A percentile compares a stretch with the other conserved stretches of the same genome.
Evolutionary conservation across 2,329 filamentous ascomycete species (phyloP).

Genomic region (Nothophaeocryptopus gaeumannii): DNA sequence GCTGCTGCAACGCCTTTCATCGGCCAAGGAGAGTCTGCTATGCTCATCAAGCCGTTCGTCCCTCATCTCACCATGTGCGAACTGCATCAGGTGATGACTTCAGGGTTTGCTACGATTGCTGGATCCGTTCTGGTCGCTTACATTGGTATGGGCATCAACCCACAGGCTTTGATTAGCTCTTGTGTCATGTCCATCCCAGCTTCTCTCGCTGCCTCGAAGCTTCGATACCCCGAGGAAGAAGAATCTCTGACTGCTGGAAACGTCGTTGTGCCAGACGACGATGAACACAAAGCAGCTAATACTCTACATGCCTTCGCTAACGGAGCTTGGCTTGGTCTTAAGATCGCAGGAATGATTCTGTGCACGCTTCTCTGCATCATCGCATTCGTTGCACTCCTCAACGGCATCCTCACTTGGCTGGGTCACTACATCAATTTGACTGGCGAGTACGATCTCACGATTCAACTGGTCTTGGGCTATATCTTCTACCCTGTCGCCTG

Average conservation of each 20-base stretch:
- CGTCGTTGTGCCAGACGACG: constrained; percentile 76
- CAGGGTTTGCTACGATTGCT: constrained; percentile 87
- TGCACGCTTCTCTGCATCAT: constrained; percentile 80
- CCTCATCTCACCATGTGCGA: constrained; percentile 82
- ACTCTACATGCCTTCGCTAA: constrained; percentile 80
- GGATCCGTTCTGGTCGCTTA: constrained; percentile 85
- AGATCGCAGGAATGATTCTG: constrained; percentile 80
- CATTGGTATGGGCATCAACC: constrained; percentile 76
- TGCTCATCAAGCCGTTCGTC: constrained; percentile 86
- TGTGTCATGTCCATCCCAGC: constrained; percentile 96
- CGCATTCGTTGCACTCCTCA: constrained; percentile 68
- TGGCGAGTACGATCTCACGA: constrained; percentile 62
- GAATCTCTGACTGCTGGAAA: constrained; percentile 79
- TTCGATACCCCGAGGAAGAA: constrained; percentile 84
- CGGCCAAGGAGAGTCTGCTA: constrained; percentile 88
- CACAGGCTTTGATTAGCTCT: constrained; percentile 81
- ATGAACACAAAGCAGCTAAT: constrained; percentile 73
- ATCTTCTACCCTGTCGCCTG: constrained; percentile 75
- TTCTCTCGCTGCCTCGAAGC: constrained; percentile 82
- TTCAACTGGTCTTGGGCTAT: constrained; percentile 75
- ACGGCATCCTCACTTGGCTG: constrained; percentile 81
- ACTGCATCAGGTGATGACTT: constrained; percentile 88
- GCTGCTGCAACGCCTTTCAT: constrained; percentile 92
- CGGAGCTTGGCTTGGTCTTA: constrained; percentile 80
- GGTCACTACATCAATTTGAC: constrained; percentile 73